These are phyloP conservation scores for Camellia granthamiana DNA, from an alignment of 148 eudicot genomes.

Conservation along the genomic window DNA sequence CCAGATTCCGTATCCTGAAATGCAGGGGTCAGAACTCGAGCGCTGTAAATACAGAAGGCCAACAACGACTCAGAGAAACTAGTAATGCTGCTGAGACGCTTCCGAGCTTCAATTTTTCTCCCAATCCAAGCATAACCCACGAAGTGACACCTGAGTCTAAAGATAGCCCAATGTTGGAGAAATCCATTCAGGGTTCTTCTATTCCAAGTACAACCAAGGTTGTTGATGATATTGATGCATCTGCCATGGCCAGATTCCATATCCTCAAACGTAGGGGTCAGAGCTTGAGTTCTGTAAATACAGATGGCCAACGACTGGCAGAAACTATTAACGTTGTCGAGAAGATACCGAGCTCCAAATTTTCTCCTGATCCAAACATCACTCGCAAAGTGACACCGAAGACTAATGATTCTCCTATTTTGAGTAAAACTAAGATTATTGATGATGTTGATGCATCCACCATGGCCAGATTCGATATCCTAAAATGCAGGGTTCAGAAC, in stretches of 20 bases:
- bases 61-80: conserved; percentile 19
- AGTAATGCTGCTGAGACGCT: conserved; percentile 24
- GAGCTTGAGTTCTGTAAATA: conserved; percentile 17
- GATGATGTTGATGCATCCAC: conserved; percentile 58
- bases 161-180: conserved; percentile 23
- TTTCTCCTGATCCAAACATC: conserved; percentile 23
- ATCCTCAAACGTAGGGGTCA: conserved; percentile 52
- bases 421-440: conserved; percentile 27
- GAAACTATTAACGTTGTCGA: conserved; percentile 17
- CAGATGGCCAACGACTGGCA: conserved; percentile 15
- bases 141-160: conserved; percentile 17
- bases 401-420: conserved; percentile 25
- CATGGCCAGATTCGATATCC: conserved; percentile 60
- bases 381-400: conserved; percentile 11
- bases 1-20: conserved; percentile 60
- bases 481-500: conserved; percentile 45
- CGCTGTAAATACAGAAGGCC: neutral
- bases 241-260: conserved; percentile 63
- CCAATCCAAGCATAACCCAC: conserved; percentile 16
- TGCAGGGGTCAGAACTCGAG: conserved; percentile 33
- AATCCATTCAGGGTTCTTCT: conserved; percentile 18
- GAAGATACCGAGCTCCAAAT: conserved; percentile 18
- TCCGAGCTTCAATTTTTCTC: conserved; percentile 20
- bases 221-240: conserved; percentile 43
- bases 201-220: conserved; percentile 28